These are phyloP conservation scores for Hemileia vastatrix DNA, from an alignment of 1,284 basidiomycete genomes.

Conservation along the genomic window DNA sequence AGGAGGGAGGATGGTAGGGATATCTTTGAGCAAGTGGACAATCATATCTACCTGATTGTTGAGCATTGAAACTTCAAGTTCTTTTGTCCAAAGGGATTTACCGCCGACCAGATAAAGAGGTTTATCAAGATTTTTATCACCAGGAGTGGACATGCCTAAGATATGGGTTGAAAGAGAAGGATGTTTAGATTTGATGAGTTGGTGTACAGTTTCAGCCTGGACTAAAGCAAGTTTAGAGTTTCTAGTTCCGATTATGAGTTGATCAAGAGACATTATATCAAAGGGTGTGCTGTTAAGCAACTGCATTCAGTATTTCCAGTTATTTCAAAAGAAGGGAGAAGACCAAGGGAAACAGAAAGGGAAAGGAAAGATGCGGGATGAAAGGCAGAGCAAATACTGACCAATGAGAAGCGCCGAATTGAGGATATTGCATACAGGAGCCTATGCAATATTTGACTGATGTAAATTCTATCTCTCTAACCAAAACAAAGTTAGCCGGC, in stretches of 20 bases:
- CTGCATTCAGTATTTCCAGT: too few species aligned
- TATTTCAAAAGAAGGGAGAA: too few species aligned
- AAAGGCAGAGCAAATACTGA: too few species aligned
- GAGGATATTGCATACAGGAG: too few species aligned
- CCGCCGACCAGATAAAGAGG: constrained; percentile 51
- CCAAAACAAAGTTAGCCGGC: constrained; percentile 90
- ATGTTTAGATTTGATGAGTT: constrained; percentile 52
- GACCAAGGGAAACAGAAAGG: too few species aligned
- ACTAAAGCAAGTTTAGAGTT: constrained; percentile 73
- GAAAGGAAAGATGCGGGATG: too few species aligned
- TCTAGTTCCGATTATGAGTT: constrained; percentile 67
- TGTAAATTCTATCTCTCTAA: constrained; percentile 75
- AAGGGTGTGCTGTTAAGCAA: too few species aligned
- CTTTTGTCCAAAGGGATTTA: constrained; percentile 88
- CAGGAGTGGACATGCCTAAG: constrained; percentile 77
- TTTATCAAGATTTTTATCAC: constrained; percentile 75
- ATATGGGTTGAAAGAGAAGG: constrained; percentile 55
- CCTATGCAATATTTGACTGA: too few species aligned
- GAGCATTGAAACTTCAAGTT: constrained; percentile 74
- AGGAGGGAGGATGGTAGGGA: constrained; percentile 74
- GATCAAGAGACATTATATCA: too few species aligned
- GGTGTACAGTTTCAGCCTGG: constrained; percentile 68
- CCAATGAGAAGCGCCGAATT: too few species aligned
- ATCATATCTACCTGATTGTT: constrained; percentile 74
- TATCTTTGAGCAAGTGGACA: constrained; percentile 87